phyloP scores from a whole-genome alignment of 208 protist genomes.

The Angomonas ambiguus region DNA sequence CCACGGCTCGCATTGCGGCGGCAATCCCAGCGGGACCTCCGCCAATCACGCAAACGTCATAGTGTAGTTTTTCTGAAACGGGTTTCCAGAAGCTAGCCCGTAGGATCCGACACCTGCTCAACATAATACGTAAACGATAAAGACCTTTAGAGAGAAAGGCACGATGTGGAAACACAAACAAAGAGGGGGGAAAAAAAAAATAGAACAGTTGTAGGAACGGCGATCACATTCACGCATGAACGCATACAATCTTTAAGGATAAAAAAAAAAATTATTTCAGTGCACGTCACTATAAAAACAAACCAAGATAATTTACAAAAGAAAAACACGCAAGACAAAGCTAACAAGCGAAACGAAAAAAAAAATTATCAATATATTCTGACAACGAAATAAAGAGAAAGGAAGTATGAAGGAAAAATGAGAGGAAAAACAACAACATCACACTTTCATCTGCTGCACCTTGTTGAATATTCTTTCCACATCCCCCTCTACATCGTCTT shows the following conservation, averaged over 20 bases:
- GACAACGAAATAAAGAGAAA: not conserved
- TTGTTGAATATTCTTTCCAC: not conserved
- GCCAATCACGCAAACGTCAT: conserved; percentile 81
- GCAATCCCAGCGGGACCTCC: conserved; percentile 71
- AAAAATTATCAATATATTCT: not conserved
- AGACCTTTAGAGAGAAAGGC: not conserved
- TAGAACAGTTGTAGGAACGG: conserved; percentile 6
- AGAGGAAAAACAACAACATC: not conserved
- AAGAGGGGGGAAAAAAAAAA: conserved; percentile 12
- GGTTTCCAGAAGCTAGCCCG: conserved; percentile 13
- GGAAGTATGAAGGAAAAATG: conserved; percentile 4
- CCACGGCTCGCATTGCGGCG: conserved; percentile 57
- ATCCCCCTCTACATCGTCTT: conserved; percentile 6
- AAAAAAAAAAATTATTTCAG: conserved; percentile 5
- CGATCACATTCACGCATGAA: not conserved
- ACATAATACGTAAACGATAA: conserved; percentile 13
- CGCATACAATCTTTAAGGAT: too few relatives aligned
- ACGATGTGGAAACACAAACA: conserved; percentile 12
- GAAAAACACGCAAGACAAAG: not conserved
- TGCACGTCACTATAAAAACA: not conserved
- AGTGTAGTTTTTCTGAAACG: conserved; percentile 27
- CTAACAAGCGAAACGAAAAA: not conserved
- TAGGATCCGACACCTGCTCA: conserved; percentile 2
- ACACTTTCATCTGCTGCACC: not conserved
- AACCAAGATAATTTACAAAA: not conserved